Conservation (phyloP, 2,329 filamentous ascomycete species). For the Alternaria sp. region DNA sequence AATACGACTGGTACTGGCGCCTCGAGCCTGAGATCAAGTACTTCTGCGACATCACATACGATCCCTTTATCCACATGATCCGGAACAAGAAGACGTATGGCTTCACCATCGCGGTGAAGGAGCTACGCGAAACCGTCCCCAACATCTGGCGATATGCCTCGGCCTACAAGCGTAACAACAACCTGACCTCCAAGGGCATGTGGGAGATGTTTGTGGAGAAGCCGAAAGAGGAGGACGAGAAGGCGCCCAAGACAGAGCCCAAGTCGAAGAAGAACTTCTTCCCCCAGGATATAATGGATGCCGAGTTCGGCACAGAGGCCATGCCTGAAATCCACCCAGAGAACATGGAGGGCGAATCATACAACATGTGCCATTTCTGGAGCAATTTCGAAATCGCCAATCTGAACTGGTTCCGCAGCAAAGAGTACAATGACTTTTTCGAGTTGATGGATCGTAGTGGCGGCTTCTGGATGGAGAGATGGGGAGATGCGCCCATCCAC, state of each 20-base stretch:
- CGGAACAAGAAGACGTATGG: constrained; percentile 96
- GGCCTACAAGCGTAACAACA: constrained; percentile 92
- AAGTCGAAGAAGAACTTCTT: constrained; percentile 72
- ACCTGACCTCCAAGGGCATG: constrained; percentile 85
- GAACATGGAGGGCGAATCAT: constrained; percentile 94
- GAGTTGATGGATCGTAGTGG: constrained; percentile 98
- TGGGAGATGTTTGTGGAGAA: constrained; percentile 99
- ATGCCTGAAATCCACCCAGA: constrained; percentile 87
- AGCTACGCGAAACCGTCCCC: constrained; percentile 94
- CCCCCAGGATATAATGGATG: constrained; percentile 80
- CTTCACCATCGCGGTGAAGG: constrained; percentile 98
- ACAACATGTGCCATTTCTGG: constrained; percentile 99
- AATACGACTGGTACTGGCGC: constrained; percentile 99
- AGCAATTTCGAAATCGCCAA: constrained; percentile 98
- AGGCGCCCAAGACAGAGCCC: constrained; percentile 66
- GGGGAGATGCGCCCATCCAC: constrained; percentile 98
- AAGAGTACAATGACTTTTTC: constrained; percentile 97
- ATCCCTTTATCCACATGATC: constrained; percentile 95
- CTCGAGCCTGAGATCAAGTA: constrained; percentile 99
- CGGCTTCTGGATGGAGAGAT: constrained; percentile 99
- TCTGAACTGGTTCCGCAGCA: constrained; percentile 94
- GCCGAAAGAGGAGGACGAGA: constrained; percentile 63
- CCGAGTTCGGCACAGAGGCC: constrained; percentile 72
- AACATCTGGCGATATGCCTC: constrained; percentile 99
- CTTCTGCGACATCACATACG: constrained; percentile 99